A percentile compares a stretch with the other conserved stretches of the same genome.
Evolutionary conservation across 257 asterid genomes (phyloP).

Genomic region (Petunia axillaris): DNA sequence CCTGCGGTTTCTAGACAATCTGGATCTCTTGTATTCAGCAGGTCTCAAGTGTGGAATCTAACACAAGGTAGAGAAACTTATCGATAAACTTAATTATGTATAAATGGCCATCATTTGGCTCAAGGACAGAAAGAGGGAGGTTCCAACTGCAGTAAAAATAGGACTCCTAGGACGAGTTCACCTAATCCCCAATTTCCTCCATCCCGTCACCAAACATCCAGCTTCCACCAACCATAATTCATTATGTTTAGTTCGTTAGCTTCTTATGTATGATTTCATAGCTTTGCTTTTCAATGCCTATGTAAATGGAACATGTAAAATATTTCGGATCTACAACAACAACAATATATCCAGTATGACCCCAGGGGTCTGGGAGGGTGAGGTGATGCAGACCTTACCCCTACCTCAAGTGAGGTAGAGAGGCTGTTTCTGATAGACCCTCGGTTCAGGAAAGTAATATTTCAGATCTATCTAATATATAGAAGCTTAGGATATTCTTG

Average conservation of each 20-base stretch:
- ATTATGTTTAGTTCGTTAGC: not conserved
- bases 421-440: too few relatives aligned
- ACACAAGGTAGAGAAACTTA: constrained; percentile 14
- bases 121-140: not conserved
- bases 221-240: not conserved
- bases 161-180: not conserved
- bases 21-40: constrained; percentile 76
- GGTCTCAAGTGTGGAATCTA: constrained; percentile 83
- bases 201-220: not conserved
- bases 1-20: constrained; percentile 69
- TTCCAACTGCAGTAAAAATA: not conserved
- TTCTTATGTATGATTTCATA: not conserved
- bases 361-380: too few relatives aligned
- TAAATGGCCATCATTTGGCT: not conserved
- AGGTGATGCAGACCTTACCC: too few relatives aligned
- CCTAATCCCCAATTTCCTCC: not conserved
- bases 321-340: not conserved
- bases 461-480: not conserved
- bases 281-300: not conserved
- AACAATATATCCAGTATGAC: too few relatives aligned
- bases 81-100: not conserved
- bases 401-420: too few relatives aligned
- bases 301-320: not conserved
- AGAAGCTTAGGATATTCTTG: not conserved
- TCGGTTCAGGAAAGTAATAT: too few relatives aligned